Conservation (phyloP, 345 rosid genomes). For the Barbarea vulgaris region DNA sequence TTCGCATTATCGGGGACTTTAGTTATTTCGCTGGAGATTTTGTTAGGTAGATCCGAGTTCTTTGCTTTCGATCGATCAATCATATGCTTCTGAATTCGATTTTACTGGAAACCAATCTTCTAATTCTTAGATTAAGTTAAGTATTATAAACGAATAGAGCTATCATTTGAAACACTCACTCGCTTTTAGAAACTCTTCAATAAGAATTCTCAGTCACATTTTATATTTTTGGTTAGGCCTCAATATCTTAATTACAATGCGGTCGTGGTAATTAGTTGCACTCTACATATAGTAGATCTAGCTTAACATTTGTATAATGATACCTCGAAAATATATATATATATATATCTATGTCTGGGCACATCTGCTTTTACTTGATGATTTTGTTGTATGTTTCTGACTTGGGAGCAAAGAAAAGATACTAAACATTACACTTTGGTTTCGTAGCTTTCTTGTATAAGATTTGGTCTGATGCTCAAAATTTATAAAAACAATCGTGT, state of each 20-base stretch:
- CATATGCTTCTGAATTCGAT: neutral
- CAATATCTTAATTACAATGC: neutral
- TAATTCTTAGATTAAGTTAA: neutral
- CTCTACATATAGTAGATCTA: constrained; percentile 1
- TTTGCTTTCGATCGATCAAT: neutral
- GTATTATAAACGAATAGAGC: neutral
- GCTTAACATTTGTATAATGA: neutral
- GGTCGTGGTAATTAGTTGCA: neutral
- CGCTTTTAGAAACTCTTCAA: neutral
- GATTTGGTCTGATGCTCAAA: constrained; percentile 10
- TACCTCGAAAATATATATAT: neutral
- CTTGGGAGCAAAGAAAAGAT: neutral
- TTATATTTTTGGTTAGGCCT: neutral
- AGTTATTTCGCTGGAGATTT: neutral
- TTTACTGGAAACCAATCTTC: neutral
- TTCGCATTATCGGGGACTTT: neutral
- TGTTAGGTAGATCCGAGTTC: constrained; percentile 15
- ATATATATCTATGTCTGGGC: neutral
- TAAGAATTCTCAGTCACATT: constrained; percentile 7
- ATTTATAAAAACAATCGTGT: neutral
- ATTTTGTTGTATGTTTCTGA: neutral
- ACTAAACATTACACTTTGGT: neutral
- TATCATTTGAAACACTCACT: neutral
- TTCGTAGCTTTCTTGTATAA: neutral
- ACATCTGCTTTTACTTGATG: neutral